Evolutionary conservation across 495 filamentous ascomycete species (phyloP).

Genomic region (Aspergillus bertholletiae): DNA sequence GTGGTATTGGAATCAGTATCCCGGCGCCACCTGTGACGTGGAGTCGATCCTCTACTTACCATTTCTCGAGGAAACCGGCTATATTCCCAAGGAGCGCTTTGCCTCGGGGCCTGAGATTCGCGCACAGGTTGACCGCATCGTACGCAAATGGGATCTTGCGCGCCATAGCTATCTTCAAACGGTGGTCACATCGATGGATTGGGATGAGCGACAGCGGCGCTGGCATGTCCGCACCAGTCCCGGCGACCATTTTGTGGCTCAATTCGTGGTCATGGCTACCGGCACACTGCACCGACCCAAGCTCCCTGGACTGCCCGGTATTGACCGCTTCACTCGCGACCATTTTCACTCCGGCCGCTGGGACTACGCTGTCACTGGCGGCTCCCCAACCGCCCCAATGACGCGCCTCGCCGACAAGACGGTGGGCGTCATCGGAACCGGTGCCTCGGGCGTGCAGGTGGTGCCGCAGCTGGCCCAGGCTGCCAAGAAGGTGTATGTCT

Average conservation of each 20-base stretch:
- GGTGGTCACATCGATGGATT: neutral
- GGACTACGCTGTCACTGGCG: conserved; percentile 44
- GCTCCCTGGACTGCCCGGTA: conserved; percentile 18
- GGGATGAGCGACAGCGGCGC: neutral
- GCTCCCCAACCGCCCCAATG: conserved; percentile 21
- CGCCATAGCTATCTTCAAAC: neutral
- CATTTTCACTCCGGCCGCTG: conserved; percentile 38
- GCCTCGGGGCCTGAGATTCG: conserved; percentile 21
- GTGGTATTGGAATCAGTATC: conserved; percentile 45
- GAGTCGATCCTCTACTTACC: conserved; percentile 42
- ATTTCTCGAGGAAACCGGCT: conserved; percentile 56
- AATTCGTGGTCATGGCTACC: conserved; percentile 6
- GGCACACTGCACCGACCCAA: conserved; percentile 17
- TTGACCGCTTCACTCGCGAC: conserved; percentile 14
- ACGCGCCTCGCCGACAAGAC: conserved; percentile 34
- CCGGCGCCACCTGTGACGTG: conserved; percentile 27
- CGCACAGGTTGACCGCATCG: conserved; percentile 23
- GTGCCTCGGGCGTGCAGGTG: conserved; percentile 42
- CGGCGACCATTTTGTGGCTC: neutral
- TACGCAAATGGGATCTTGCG: conserved; percentile 27
- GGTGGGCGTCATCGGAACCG: conserved; percentile 46
- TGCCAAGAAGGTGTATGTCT: conserved; percentile 33
- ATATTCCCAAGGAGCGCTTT: conserved; percentile 45
- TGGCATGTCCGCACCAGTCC: conserved; percentile 1
- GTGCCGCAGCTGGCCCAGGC: conserved; percentile 22